These are phyloP conservation scores for Endoconidiophora polonica DNA, from an alignment of 2,329 filamentous ascomycete species.

Conservation along the genomic window DNA sequence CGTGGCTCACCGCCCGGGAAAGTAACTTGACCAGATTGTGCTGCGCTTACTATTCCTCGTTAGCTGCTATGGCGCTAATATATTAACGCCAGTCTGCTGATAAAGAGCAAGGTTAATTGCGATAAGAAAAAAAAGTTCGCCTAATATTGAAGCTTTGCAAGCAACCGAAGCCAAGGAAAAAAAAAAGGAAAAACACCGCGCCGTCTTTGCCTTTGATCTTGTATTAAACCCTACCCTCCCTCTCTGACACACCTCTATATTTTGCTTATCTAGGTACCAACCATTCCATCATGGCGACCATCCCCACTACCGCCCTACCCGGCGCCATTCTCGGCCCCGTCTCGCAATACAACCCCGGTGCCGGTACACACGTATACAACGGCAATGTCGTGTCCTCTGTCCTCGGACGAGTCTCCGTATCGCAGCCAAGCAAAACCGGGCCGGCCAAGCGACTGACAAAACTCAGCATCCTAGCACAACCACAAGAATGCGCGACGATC, in stretches of 20 bases:
- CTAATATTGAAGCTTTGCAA: background rate
- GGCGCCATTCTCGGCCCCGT: slow-evolving; percentile 62
- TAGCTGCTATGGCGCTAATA: background rate
- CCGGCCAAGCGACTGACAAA: slow-evolving; percentile 43
- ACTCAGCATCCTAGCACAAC: slow-evolving; percentile 29
- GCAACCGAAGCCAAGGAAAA: no score
- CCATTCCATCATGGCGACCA: background rate
- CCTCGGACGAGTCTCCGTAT: slow-evolving; percentile 50
- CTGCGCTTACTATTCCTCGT: background rate
- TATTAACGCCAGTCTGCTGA: background rate
- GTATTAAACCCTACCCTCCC: background rate
- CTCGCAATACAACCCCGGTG: slow-evolving; percentile 51
- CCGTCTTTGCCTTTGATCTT: background rate
- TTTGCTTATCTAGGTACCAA: background rate
- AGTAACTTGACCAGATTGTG: background rate
- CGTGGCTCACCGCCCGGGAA: slow-evolving; percentile 10
- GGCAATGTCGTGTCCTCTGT: slow-evolving; percentile 67
- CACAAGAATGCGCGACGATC: slow-evolving; percentile 32
- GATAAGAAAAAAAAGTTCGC: slow-evolving; percentile 8
- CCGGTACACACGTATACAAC: slow-evolving; percentile 70
- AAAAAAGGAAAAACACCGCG: no score
- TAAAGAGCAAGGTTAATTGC: slow-evolving; percentile 1
- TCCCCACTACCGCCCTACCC: slow-evolving; percentile 51
- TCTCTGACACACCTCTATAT: background rate
- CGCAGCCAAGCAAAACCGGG: slow-evolving; percentile 30